Conservation (phyloP, 495 filamentous ascomycete species). For the Monascus purpureus region DNA sequence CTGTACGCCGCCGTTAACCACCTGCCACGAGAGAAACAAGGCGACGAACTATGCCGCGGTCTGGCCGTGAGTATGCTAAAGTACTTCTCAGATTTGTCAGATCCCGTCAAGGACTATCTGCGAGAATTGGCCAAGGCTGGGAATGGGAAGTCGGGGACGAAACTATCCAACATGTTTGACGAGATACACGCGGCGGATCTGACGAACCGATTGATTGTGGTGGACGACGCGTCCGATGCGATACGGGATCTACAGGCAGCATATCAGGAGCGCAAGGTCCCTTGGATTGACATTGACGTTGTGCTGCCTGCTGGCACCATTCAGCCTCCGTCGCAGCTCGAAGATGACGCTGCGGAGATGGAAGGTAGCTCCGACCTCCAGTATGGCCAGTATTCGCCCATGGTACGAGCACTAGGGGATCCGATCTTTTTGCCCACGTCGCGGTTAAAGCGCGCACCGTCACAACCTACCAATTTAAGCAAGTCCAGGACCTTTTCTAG, state of each 20-base stretch:
- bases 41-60: slow-evolving; percentile 76
- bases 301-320: slow-evolving; percentile 68
- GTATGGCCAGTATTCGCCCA: slow-evolving; percentile 58
- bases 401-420: slow-evolving; percentile 67
- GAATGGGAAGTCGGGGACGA: slow-evolving; percentile 17
- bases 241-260: slow-evolving; percentile 54
- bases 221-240: slow-evolving; percentile 61
- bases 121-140: slow-evolving; percentile 18
- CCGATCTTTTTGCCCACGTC: slow-evolving; percentile 78
- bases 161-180: slow-evolving; percentile 56
- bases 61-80: slow-evolving; percentile 84
- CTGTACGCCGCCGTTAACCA: slow-evolving; percentile 83
- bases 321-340: slow-evolving; percentile 20
- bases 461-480: slow-evolving; percentile 65
- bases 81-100: slow-evolving; percentile 80
- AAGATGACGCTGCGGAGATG: slow-evolving; percentile 32
- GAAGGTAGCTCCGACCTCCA: slow-evolving; percentile 47
- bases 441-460: slow-evolving; percentile 74
- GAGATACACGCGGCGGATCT: slow-evolving; percentile 89
- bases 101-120: slow-evolving; percentile 50
- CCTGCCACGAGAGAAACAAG: slow-evolving; percentile 86
- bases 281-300: slow-evolving; percentile 79
- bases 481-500: slow-evolving; percentile 58
- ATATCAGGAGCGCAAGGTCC: slow-evolving; percentile 61
- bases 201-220: slow-evolving; percentile 64